Evolutionary conservation across 1,284 basidiomycete genomes (phyloP).

Genomic region (Coriolopsis trogii): DNA sequence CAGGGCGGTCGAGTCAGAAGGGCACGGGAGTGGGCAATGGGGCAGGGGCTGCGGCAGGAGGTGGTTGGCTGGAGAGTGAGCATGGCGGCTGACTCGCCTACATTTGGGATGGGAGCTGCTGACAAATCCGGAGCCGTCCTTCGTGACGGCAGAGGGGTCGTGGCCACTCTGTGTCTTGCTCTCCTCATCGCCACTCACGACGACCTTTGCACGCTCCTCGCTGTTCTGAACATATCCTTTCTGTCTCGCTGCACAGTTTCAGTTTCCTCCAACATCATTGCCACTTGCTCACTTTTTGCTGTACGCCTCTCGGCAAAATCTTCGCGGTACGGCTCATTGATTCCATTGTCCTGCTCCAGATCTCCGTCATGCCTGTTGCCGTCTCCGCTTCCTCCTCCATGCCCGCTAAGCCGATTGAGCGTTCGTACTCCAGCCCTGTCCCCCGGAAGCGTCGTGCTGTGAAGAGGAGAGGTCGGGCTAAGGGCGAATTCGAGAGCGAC

Average conservation of each 20-base stretch:
- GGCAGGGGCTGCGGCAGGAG: conserved; percentile 1
- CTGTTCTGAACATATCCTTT: conserved; percentile 5
- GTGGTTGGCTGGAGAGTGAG: conserved; percentile 1
- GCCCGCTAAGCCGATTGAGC: conserved; percentile 18
- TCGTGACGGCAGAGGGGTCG: conserved; percentile 23
- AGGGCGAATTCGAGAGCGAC: conserved; percentile 62
- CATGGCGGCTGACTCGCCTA: conserved; percentile 13
- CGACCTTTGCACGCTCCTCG: conserved; percentile 8
- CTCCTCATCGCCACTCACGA: conserved; percentile 23
- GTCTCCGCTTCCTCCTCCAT: conserved; percentile 17
- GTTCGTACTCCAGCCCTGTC: conserved; percentile 22
- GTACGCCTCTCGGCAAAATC: too few relatives aligned
- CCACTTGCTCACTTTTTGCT: not conserved
- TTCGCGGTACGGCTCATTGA: conserved; percentile 7
- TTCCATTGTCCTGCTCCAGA: conserved; percentile 13
- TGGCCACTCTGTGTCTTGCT: conserved; percentile 14
- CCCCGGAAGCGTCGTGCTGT: conserved; percentile 41
- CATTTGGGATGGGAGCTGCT: conserved; percentile 20
- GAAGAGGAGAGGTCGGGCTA: conserved; percentile 57
- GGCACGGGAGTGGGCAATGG: not conserved
- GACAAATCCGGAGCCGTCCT: conserved; percentile 20
- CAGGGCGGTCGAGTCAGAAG: not conserved
- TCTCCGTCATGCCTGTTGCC: conserved; percentile 22
- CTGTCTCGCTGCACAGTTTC: not conserved
- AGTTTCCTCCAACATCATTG: not conserved